Evolutionary conservation across 2,329 filamentous ascomycete species (phyloP).

Genomic region (Chaetomiaceae sp.): DNA sequence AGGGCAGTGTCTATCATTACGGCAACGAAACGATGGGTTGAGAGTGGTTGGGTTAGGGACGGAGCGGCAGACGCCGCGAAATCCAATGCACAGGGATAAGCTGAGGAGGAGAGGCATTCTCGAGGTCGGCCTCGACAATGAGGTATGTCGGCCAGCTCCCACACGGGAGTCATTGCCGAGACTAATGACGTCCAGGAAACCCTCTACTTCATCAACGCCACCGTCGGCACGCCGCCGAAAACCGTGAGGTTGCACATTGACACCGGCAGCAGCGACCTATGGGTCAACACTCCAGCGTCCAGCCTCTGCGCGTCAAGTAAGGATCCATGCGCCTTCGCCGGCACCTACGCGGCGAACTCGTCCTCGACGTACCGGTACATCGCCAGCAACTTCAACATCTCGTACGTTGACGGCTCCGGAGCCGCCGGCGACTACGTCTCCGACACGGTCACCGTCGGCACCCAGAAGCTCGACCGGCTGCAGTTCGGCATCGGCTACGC

Average conservation of each 20-base stretch:
- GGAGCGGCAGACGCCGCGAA: conserved; percentile 36
- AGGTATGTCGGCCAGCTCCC: conserved; percentile 39
- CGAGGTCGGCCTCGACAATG: conserved; percentile 49
- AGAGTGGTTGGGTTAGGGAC: conserved; percentile 46
- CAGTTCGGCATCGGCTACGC: conserved; percentile 72
- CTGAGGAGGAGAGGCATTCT: conserved; percentile 44
- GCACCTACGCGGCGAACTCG: conserved; percentile 63
- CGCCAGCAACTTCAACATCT: conserved; percentile 77
- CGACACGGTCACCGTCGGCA: conserved; percentile 63
- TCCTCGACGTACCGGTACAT: conserved; percentile 75
- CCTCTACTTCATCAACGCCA: conserved; percentile 60
- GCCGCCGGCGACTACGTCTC: conserved; percentile 75
- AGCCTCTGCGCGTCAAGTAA: conserved; percentile 48
- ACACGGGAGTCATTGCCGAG: conserved; percentile 17
- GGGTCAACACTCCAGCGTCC: conserved; percentile 65
- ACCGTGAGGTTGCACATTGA: conserved; percentile 57
- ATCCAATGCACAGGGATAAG: conserved; percentile 43
- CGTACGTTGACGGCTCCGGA: conserved; percentile 76
- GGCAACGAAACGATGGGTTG: conserved; percentile 33
- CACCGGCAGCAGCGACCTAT: conserved; percentile 66
- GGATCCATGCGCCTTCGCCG: conserved; percentile 55
- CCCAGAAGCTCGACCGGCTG: conserved; percentile 48
- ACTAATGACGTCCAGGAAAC: conserved; percentile 43
- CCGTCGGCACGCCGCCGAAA: conserved; percentile 59
- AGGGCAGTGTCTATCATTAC: conserved; percentile 29